A percentile compares a stretch with the other conserved stretches of the same genome.
Evolutionary conservation across 2,329 filamentous ascomycete genomes (phyloP).

Genomic region (Pseudogymnoascus verrucosus): DNA sequence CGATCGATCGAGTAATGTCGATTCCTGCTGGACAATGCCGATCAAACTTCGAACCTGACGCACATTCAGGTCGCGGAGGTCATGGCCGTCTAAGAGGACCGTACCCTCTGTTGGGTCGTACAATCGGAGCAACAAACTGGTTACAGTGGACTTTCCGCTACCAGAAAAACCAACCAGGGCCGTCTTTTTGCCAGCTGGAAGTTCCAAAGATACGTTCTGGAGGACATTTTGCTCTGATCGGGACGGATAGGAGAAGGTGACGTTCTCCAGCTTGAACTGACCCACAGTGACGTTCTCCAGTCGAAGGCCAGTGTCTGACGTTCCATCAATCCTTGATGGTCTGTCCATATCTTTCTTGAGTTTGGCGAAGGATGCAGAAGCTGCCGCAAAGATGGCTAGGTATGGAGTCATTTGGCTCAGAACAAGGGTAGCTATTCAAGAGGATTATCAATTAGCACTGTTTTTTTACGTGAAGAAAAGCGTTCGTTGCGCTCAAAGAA

Average conservation of each 20-base stretch:
- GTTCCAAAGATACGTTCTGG: constrained; percentile 53
- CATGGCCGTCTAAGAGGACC: constrained; percentile 31
- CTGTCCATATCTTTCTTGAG: constrained; percentile 26
- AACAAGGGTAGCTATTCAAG: constrained; percentile 36
- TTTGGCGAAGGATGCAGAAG: constrained; percentile 9
- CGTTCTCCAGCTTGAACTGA: constrained; percentile 15
- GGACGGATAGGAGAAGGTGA: constrained; percentile 62
- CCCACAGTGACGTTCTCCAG: not conserved
- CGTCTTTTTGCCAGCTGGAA: constrained; percentile 56
- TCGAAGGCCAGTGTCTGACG: not conserved
- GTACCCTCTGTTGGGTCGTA: constrained; percentile 40
- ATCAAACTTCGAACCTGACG: constrained; percentile 21
- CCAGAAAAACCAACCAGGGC: constrained; percentile 80
- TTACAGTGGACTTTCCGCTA: constrained; percentile 83
- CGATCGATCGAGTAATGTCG: constrained; percentile 31
- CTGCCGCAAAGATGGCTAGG: constrained; percentile 38
- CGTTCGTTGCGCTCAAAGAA: not conserved
- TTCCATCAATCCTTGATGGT: not conserved
- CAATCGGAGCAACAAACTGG: constrained; percentile 65
- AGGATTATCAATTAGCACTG: not conserved
- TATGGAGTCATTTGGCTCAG: constrained; percentile 43
- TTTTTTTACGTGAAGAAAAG: not conserved
- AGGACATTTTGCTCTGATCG: constrained; percentile 48
- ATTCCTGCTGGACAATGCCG: constrained; percentile 19
- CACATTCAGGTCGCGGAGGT: constrained; percentile 29